Percentiles rank a stretch among this genome's conserved stretches.
Conservation (phyloP, 108 stramenopile species). For the Stephanodiscus triporus region DNA sequence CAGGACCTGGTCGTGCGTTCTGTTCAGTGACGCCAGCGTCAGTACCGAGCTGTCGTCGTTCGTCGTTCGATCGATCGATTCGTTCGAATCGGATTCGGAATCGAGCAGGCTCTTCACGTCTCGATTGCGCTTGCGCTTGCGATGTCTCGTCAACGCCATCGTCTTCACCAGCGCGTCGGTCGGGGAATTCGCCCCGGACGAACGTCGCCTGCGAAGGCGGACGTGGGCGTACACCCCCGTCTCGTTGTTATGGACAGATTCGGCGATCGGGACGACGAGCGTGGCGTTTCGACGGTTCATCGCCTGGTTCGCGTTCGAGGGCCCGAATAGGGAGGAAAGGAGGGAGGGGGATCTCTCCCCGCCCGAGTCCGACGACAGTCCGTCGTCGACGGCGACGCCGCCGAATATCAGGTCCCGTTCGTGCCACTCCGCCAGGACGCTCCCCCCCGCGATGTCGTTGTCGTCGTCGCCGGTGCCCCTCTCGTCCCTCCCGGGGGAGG, state of each 20-base stretch:
- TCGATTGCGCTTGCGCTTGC: conserved; percentile 50
- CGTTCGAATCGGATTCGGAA: not conserved
- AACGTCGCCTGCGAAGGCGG: conserved; percentile 35
- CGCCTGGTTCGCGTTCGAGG: conserved; percentile 30
- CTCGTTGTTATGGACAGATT: conserved; percentile 43
- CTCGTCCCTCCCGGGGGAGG: too few relatives aligned
- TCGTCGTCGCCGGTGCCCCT: too few relatives aligned
- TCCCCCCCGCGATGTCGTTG: not conserved
- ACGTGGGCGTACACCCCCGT: conserved; percentile 56
- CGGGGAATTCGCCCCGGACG: conserved; percentile 1
- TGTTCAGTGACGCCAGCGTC: conserved; percentile 47
- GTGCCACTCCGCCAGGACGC: conserved; percentile 36
- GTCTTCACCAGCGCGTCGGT: conserved; percentile 47
- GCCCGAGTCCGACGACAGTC: not conserved
- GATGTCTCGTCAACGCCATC: conserved; percentile 44
- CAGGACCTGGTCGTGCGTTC: conserved; percentile 51
- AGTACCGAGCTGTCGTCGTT: conserved; percentile 37
- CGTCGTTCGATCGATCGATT: not conserved
- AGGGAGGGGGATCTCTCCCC: not conserved
- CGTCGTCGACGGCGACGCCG: not conserved
- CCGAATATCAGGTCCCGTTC: conserved; percentile 39
- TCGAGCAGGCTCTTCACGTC: conserved; percentile 55
- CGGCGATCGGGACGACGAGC: conserved; percentile 34
- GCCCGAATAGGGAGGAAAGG: not conserved
- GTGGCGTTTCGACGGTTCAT: conserved; percentile 46